These are phyloP conservation scores for Nicotiana knightiana DNA, from an alignment of 257 asterid genomes.

Conservation along the genomic window DNA sequence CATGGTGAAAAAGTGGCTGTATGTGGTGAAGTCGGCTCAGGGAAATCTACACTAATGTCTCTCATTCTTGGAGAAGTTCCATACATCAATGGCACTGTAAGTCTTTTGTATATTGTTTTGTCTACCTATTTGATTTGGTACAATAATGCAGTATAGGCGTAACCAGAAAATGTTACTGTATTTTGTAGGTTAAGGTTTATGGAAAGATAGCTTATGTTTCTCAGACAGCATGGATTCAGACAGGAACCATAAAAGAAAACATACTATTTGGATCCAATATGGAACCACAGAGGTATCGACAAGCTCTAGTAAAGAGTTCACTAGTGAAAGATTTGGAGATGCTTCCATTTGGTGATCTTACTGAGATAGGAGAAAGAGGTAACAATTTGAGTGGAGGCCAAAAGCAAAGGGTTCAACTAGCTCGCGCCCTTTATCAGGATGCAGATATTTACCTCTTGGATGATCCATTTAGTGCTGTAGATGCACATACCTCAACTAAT, in stretches of 20 bases:
- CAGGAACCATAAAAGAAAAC: slow-evolving; percentile 78
- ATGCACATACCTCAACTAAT: slow-evolving; percentile 85
- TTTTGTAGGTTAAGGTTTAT: slow-evolving; percentile 51
- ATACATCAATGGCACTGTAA: slow-evolving; percentile 63
- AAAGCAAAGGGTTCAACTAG: slow-evolving; percentile 87
- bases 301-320: slow-evolving; percentile 65
- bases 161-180: neutral
- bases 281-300: slow-evolving; percentile 53
- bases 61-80: slow-evolving; percentile 88
- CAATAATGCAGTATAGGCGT: neutral
- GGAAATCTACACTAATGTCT: slow-evolving; percentile 82
- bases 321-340: slow-evolving; percentile 80
- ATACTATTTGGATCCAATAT: slow-evolving; percentile 69
- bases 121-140: neutral
- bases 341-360: slow-evolving; percentile 81
- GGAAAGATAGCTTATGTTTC: slow-evolving; percentile 88
- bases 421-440: slow-evolving; percentile 84
- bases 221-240: slow-evolving; percentile 95
- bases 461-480: slow-evolving; percentile 95
- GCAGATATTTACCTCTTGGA: slow-evolving; percentile 87
- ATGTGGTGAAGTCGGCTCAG: slow-evolving; percentile 96
- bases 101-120: slow-evolving; percentile 21
- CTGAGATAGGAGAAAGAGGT: slow-evolving; percentile 95
- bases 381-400: slow-evolving; percentile 95
- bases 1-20: slow-evolving; percentile 78